Conservation (phyloP, 257 asterid genomes). For the Nemophila menziesii region DNA sequence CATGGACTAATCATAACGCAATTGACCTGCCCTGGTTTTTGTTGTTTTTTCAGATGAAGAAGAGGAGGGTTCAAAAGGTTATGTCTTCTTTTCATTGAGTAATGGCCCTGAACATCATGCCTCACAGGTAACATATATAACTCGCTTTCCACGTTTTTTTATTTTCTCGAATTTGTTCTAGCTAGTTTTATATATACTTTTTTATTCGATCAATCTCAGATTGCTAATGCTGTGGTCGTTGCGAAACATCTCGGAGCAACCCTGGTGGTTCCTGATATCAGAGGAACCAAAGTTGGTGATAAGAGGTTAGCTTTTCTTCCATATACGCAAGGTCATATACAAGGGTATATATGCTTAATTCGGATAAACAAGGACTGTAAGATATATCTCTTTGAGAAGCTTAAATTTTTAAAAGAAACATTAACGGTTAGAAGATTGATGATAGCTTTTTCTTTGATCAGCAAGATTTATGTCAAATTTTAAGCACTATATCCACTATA, state of each 20-base stretch:
- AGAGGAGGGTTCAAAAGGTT: slow-evolving; percentile 22
- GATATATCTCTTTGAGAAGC: not conserved
- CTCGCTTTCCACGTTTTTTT: not conserved
- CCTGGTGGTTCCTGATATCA: slow-evolving; percentile 47
- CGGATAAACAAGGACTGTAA: not conserved
- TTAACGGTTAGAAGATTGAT: too few relatives aligned
- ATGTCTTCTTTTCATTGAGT: slow-evolving; percentile 36
- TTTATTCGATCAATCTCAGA: slow-evolving; percentile 29
- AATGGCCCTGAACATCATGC: slow-evolving; percentile 47
- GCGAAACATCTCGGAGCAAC: slow-evolving; percentile 55
- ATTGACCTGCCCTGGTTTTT: not conserved
- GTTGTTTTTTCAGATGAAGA: slow-evolving; percentile 19
- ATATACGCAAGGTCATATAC: not conserved
- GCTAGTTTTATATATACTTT: not conserved
- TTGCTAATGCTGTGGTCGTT: slow-evolving; percentile 43
- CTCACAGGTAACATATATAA: slow-evolving; percentile 57
- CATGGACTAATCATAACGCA: not conserved
- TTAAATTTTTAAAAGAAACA: too few relatives aligned
- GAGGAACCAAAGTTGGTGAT: slow-evolving; percentile 17
- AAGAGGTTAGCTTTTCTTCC: slow-evolving; percentile 21
- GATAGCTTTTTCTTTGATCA: too few relatives aligned
- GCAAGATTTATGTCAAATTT: too few relatives aligned
- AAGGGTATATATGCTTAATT: not conserved
- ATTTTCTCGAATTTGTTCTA: not conserved
- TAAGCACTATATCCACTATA: too few relatives aligned